phyloP scores from a whole-genome alignment of 805 yeast genomes.

The Wickerhamomyces strasburgensis region DNA sequence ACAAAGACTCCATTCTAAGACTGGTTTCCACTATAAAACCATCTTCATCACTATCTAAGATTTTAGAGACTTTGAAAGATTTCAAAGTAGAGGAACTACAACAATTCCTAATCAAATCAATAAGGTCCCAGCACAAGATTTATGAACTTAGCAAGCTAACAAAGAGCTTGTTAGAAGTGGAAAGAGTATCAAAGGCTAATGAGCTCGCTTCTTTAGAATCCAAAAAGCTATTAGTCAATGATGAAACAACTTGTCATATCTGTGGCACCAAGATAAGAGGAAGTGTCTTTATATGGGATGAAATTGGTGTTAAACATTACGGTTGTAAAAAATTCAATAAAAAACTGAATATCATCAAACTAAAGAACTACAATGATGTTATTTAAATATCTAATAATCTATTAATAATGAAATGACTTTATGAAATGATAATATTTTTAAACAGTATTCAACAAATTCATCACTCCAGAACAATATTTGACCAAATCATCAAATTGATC shows the following conservation, averaged over 20 bases:
- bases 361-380: constrained; percentile 13
- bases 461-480: constrained; percentile 79
- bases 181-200: constrained; percentile 7
- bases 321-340: constrained; percentile 14
- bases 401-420: too few relatives aligned
- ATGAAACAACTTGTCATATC: constrained; percentile 10
- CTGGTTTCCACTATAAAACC: constrained; percentile 35
- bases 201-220: constrained; percentile 7
- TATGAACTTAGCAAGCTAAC: constrained; percentile 2
- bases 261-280: constrained; percentile 12
- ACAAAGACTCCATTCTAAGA: constrained; percentile 31
- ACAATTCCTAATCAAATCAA: constrained; percentile 14
- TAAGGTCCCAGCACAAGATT: constrained; percentile 12
- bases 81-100: constrained; percentile 20
- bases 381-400: too few relatives aligned
- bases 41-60: constrained; percentile 18
- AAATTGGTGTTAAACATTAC: constrained; percentile 17
- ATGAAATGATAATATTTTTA: constrained; percentile 1
- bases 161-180: constrained; percentile 8
- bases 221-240: constrained; percentile 3
- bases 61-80: constrained; percentile 8
- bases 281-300: constrained; percentile 12
- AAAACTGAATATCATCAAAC: constrained; percentile 12
- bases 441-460: constrained; percentile 45
- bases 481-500: constrained; percentile 58